phyloP scores from a whole-genome alignment of 495 filamentous ascomycete genomes.

The Trichoderma virens region DNA sequence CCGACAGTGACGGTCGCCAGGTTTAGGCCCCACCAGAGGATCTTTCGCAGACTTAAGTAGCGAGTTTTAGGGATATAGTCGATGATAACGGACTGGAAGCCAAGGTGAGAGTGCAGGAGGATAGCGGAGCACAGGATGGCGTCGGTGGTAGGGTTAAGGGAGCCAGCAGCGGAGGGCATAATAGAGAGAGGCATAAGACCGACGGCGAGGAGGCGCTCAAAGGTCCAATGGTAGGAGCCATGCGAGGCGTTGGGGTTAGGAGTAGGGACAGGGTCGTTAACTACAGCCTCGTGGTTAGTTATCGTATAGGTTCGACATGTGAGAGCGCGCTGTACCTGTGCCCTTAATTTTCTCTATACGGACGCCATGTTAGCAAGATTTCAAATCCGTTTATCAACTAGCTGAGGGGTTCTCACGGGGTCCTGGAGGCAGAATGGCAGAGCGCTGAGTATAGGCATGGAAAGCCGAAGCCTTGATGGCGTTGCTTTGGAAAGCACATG shows the following conservation, averaged over 20 bases:
- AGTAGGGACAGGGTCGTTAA: conserved; percentile 80
- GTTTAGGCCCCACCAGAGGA: conserved; percentile 70
- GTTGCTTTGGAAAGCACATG: conserved; percentile 24
- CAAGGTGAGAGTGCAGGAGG: conserved; percentile 88
- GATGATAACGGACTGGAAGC: conserved; percentile 80
- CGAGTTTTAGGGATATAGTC: conserved; percentile 79
- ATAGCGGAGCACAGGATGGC: conserved; percentile 75
- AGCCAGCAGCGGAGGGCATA: conserved; percentile 84
- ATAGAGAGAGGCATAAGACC: conserved; percentile 79
- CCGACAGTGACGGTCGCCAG: conserved; percentile 71
- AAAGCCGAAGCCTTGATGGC: conserved; percentile 51
- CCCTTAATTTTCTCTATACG: conserved; percentile 64
- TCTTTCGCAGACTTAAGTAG: conserved; percentile 55
- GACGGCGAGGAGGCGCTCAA: conserved; percentile 72
- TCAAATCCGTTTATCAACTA: conserved; percentile 8
- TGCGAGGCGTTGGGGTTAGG: conserved; percentile 63
- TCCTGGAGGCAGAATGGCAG: conserved; percentile 55
- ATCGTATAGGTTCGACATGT: conserved; percentile 10
- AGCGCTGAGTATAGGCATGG: conserved; percentile 59
- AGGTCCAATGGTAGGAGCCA: conserved; percentile 97
- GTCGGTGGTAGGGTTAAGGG: conserved; percentile 82
- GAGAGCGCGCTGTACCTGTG: conserved; percentile 52
- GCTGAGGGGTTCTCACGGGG: conserved; percentile 49
- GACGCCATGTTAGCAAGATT: conserved; percentile 25
- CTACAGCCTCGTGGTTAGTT: conserved; percentile 31